Evolutionary conservation across 179 eudicot genomes (phyloP), one percentile per base, ranked within the genome.

Genomic region (Corrigiola litoralis): DNA sequence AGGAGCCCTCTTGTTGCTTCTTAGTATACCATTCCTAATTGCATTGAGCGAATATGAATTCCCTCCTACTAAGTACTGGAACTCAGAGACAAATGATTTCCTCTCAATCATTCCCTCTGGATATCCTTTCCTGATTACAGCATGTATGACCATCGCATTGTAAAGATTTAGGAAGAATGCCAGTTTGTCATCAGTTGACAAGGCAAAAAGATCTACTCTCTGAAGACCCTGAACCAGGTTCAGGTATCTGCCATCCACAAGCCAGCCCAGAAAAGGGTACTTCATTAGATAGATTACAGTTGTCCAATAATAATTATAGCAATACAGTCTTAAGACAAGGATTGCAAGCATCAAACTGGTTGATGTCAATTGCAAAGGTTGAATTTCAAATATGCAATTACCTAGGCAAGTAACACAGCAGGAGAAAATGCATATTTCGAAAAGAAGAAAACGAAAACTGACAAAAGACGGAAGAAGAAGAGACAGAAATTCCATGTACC

Each of bases 131-230:
- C 86, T 82, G 56, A 92, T 84, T 5, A 86, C 77, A 17, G 89
- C 98, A 69, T 92, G 98, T 20, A 92, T 82, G 36, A 85, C 90
- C 97, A 92, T 90, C 13, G 90, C 90, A 49, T 90, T 90, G 78
- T 82, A 79, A 25, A 92, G 81, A 68, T 90, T 92, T 45, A 92
- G 72, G 70, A 92, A 92, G 79, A 92, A 92, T 6, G 87, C 86
- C 18, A 85, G 80, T 75, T 79, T 92, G 72, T 90, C 92, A 47
- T 85, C 82, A 12, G 69, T 58, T 17, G 87, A 76, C 51, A 92
- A 85, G 20, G 75, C 59, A 21, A 18, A 23, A 29, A 89, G 67
- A 74, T 92, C 81, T 57, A 84, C 80, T 69, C 97, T 80, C 38
- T 84, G 96, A 54, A 91, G 94, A 51, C 83, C 80, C 52, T 79